Percentiles rank a stretch among this genome's conserved stretches.
phyloP scores from a whole-genome alignment of 805 yeast species.

The Candida ascalaphidarum region DNA sequence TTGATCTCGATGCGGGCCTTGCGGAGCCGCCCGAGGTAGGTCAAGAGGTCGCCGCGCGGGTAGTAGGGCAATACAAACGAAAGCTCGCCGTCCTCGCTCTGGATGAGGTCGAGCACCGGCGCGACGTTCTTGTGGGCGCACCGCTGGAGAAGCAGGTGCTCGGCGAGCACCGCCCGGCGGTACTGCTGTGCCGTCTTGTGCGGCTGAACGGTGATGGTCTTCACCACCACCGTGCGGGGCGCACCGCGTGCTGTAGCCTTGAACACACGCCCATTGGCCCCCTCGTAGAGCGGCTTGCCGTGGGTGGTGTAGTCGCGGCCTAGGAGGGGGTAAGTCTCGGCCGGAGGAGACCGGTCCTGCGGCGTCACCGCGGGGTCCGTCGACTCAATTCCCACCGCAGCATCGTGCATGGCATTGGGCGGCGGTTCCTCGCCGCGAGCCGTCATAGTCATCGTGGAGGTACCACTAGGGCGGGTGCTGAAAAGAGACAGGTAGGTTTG shows the following conservation, averaged over 20 bases:
- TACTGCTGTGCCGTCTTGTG: constrained; percentile 8
- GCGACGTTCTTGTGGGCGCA: constrained; percentile 20
- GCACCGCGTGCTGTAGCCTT: constrained; percentile 19
- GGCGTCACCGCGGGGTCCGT: too few relatives aligned
- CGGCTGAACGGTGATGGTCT: constrained; percentile 16
- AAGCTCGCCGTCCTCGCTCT: constrained; percentile 8
- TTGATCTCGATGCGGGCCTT: constrained; percentile 20
- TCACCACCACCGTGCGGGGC: constrained; percentile 17
- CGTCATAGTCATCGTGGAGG: too few relatives aligned
- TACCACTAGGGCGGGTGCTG: too few relatives aligned
- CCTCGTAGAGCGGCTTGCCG: constrained; percentile 29
- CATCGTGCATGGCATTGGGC: too few relatives aligned
- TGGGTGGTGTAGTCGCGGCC: constrained; percentile 17
- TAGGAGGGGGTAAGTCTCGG: constrained; percentile 4
- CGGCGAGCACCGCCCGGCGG: constrained; percentile 16
- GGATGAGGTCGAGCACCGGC: constrained; percentile 14
- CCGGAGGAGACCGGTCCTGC: too few relatives aligned
- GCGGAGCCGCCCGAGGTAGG: constrained; percentile 31
- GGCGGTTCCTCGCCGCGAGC: too few relatives aligned
- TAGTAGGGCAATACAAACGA: constrained; percentile 36
- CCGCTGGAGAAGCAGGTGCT: constrained; percentile 17
- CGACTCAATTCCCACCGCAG: too few relatives aligned
- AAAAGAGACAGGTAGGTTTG: too few relatives aligned
- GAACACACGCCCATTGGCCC: constrained; percentile 31
- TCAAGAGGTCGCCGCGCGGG: constrained; percentile 40